Evolutionary conservation across 2,329 filamentous ascomycete species (phyloP), one percentile per base, ranked within the genome.

Genomic region (Neonectria sp.): DNA sequence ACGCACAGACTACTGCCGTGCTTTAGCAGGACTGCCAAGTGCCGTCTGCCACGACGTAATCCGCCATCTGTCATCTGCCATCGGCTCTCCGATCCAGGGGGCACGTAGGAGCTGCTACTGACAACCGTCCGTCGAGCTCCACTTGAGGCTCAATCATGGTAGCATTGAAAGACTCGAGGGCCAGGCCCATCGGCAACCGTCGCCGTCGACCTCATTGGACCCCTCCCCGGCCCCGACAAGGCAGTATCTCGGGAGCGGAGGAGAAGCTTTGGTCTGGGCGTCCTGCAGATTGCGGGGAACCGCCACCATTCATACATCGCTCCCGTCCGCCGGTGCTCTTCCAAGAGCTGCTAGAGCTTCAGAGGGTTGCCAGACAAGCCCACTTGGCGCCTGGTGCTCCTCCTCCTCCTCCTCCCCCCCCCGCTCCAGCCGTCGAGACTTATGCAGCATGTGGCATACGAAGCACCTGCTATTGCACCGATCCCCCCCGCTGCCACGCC

Each of bases 191-290:
- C 48, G 56, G 37, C 55, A 64, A 59, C 45, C 40, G 58, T 55
- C 37, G 55, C 51, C 40, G 45, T 49, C 58, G 51, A 51, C 63
- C 68, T 64, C 61, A 74, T 75, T 72, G 69, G 71, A 61, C 46
- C 61, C 37, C 31, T 52, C 55, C 58, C 70, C 65, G 65, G 64
- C 69, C 51, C 64, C 65, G 69, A 56, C 65, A 69, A 74, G 69
- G 74, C 69, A 71, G 72, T 74, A 74, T 76, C 67, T 73, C 72
- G 73, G 73, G 65, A 71, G 64, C 52, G 51, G 56, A 60, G 46
- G 55, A 45, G 45, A 58, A 67, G 46, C 17, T 33, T 66, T 62
- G 60, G 49, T 55, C 65, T 60, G 60, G 59, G 62, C 57, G 68
- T 64, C 68, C 45, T 70, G 67, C 61, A 71, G 69, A 73, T 68